Evolutionary conservation across 495 filamentous ascomycete species (phyloP).

Genomic region (Xanthoparmelia taractica): DNA sequence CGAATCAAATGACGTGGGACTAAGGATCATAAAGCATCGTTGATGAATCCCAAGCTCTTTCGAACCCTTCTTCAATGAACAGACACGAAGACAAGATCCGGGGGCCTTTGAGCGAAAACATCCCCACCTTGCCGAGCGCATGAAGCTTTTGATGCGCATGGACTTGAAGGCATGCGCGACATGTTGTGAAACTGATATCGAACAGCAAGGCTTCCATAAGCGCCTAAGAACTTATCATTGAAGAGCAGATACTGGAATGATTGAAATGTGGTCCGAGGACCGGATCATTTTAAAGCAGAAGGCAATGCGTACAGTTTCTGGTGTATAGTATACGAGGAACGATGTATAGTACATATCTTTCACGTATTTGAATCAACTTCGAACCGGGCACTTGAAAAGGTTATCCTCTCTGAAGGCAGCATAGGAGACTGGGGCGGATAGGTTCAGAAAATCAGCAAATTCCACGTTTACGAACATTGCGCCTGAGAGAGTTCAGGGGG

Average conservation of each 20-base stretch:
- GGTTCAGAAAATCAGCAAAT: neutral
- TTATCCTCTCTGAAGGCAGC: neutral
- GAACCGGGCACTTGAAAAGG: neutral
- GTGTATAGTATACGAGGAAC: too few relatives aligned
- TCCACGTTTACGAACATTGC: neutral
- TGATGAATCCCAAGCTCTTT: neutral
- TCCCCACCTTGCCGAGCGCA: neutral
- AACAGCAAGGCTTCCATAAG: neutral
- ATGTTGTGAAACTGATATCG: neutral
- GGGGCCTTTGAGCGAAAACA: neutral
- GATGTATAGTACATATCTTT: neutral
- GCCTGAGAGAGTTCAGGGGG: neutral
- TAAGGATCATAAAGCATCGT: neutral
- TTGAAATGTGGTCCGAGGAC: neutral
- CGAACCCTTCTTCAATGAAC: neutral
- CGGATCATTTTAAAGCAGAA: neutral
- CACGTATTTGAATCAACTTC: neutral
- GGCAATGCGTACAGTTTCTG: neutral
- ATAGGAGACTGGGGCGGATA: neutral
- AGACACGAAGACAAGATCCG: too few relatives aligned
- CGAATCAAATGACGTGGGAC: neutral
- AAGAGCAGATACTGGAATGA: neutral
- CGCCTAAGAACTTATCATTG: neutral
- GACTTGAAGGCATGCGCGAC: neutral
- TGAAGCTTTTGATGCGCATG: neutral